phyloP scores from a whole-genome alignment of 441 rosid species.

The Erysimum pusillum region DNA sequence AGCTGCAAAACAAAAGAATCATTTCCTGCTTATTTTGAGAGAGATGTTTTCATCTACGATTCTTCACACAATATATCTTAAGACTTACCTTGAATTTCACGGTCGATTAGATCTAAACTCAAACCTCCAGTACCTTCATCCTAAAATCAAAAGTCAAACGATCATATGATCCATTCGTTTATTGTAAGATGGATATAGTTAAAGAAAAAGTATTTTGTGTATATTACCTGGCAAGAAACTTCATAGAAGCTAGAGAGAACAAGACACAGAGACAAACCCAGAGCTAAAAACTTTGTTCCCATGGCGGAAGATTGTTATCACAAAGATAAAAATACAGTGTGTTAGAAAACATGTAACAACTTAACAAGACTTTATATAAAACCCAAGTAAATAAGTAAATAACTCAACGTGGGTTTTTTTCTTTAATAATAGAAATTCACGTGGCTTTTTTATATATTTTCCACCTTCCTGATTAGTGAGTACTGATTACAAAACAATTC shows the following conservation, averaged over 20 bases:
- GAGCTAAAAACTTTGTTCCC: constrained; percentile 46
- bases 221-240: constrained; percentile 45
- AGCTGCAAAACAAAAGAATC: constrained; percentile 9
- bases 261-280: constrained; percentile 41
- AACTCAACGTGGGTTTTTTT: constrained; percentile 35
- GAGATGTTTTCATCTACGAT: background rate
- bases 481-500: background rate
- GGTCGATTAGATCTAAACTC: constrained; percentile 38
- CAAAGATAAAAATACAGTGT: constrained; percentile 25
- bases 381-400: background rate
- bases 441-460: constrained; percentile 39
- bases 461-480: background rate
- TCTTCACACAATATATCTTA: background rate
- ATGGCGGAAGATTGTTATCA: constrained; percentile 29
- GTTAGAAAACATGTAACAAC: background rate
- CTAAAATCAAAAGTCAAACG: constrained; percentile 23
- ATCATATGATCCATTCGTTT: background rate
- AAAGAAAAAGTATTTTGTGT: constrained; percentile 1
- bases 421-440: constrained; percentile 39
- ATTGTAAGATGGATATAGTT: background rate
- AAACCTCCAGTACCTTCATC: constrained; percentile 45
- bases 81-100: constrained; percentile 36
- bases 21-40: background rate
- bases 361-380: constrained; percentile 30
- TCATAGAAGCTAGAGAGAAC: constrained; percentile 32